Evolutionary conservation across 2,329 filamentous ascomycete genomes (phyloP).

Genomic region (Leptographium flavum): DNA sequence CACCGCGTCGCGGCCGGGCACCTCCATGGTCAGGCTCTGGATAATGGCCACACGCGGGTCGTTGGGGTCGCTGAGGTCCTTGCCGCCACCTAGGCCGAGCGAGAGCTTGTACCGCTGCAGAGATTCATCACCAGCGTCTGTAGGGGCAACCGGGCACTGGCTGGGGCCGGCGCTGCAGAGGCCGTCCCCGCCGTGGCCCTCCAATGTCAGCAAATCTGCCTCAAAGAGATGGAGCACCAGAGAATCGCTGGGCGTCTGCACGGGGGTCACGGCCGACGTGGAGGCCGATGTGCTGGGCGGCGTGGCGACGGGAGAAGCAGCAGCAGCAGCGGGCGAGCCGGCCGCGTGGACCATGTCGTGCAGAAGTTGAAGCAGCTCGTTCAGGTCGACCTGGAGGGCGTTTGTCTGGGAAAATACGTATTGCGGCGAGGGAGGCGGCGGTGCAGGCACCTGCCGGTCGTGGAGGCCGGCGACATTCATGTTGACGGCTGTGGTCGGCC

Average conservation of each 20-base stretch:
- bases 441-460: conserved; percentile 8
- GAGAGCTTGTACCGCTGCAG: conserved; percentile 97
- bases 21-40: conserved; percentile 75
- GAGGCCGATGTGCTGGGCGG: not conserved
- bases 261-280: not conserved
- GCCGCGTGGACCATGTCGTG: not conserved
- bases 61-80: conserved; percentile 57
- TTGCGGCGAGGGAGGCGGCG: conserved; percentile 6
- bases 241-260: not conserved
- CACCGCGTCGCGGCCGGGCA: conserved; percentile 69
- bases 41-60: conserved; percentile 91
- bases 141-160: not conserved
- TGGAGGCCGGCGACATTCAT: too few relatives aligned
- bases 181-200: conserved; percentile 2
- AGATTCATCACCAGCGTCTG: conserved; percentile 70
- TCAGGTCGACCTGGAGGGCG: conserved; percentile 1
- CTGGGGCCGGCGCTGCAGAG: not conserved
- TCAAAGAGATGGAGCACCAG: not conserved
- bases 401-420: not conserved
- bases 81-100: conserved; percentile 68
- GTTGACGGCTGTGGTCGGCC: too few relatives aligned
- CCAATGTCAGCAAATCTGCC: conserved; percentile 1
- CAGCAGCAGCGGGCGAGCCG: not conserved
- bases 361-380: conserved; percentile 5
- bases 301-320: not conserved